Evolutionary conservation across 305 asterid genomes (phyloP), one percentile per base, ranked within the genome.

Genomic region (Rubia balearica): DNA sequence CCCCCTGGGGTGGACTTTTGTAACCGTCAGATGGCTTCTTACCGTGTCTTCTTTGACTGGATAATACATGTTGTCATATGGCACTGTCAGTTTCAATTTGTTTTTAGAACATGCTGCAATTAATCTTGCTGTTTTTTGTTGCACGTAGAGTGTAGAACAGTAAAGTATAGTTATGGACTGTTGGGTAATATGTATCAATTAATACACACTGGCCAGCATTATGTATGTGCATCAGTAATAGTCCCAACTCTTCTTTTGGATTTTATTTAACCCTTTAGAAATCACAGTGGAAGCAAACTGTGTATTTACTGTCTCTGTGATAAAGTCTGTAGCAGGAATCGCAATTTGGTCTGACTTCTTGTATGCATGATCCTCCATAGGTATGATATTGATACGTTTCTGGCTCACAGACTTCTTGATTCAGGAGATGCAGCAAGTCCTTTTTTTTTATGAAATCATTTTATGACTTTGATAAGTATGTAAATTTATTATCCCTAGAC

Each of bases 381-480:
- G 99, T 94, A 91, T 36, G 99, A 94, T 67, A 90, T 94, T 12
- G 90, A 86, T 65, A 65, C 80, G 77, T 94, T 94, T 83, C 75
- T 85, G 71, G 79, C 83, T 60, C 96, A 91, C 79, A 81, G 95
- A 78, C 82, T 77, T 78, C 88, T 78, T 72, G 55, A 66, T 68
- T 80, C 96, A 24, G 94, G 88, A 43, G 97, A 91, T 74, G 75
- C 81, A 75, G 99, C 91, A 86, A 91, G 99, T 89, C 57, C 69
- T n/a, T 67, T 70, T 33, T 69, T 71, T 68, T 60, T 30, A 60
- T 49, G 74, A 62, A 24, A 5, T n/a, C 7, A 13, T 19, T 21
- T 73, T 65, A 67, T 60, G 30, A 13, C 43, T 40, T 22, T 68
- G 64, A 65, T 49, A 70, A 57, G 45, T 49, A 70, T 48, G 45